These are phyloP conservation scores for Entonaema liquescens DNA, from an alignment of 495 filamentous ascomycete genomes.

Conservation along the genomic window DNA sequence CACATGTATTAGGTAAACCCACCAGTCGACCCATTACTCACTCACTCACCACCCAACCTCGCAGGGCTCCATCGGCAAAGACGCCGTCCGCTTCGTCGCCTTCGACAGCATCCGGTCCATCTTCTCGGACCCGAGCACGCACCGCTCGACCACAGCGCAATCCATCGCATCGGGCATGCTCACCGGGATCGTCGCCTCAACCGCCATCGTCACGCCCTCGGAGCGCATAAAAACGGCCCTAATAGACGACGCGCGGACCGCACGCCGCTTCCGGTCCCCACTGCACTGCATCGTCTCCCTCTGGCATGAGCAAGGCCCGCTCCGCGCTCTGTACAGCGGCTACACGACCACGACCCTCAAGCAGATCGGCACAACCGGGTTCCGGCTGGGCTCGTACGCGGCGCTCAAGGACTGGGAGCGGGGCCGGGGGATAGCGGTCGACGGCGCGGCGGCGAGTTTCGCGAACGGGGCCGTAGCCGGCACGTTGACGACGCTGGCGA, in stretches of 20 bases:
- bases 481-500: conserved; percentile 66
- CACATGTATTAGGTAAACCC: neutral
- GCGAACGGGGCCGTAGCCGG: conserved; percentile 69
- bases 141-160: conserved; percentile 60
- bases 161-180: conserved; percentile 70
- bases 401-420: conserved; percentile 69
- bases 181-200: conserved; percentile 66
- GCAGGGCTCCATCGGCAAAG: conserved; percentile 64
- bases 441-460: conserved; percentile 54
- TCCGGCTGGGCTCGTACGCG: conserved; percentile 73
- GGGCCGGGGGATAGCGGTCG: conserved; percentile 49
- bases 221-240: conserved; percentile 75
- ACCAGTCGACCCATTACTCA: neutral
- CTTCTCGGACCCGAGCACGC: conserved; percentile 65
- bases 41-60: neutral
- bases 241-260: conserved; percentile 69
- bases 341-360: conserved; percentile 72
- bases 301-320: conserved; percentile 56
- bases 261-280: conserved; percentile 59
- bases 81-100: conserved; percentile 70
- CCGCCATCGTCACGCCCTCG: conserved; percentile 69
- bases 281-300: conserved; percentile 61
- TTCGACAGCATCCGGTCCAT: conserved; percentile 71
- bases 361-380: conserved; percentile 69
- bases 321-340: conserved; percentile 67